Evolutionary conservation across 78 protist genomes (phyloP).

Genomic region (Dictyostelium intermedium): DNA sequence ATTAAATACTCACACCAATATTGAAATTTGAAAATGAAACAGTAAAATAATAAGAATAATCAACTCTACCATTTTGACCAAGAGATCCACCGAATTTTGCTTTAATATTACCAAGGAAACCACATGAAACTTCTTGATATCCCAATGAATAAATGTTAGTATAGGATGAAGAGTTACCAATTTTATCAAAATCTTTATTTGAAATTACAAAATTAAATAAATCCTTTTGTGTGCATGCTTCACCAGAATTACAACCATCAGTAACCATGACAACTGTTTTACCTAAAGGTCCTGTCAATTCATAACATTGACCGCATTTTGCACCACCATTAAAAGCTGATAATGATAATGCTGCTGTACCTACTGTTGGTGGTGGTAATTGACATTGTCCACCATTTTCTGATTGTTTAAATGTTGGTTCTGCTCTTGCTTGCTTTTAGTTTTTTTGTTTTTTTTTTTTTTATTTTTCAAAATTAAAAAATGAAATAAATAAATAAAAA

Average conservation of each 20-base stretch:
- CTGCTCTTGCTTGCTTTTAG: conserved; percentile 9
- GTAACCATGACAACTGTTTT: conserved; percentile 12
- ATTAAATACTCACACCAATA: neutral
- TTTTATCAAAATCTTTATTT: conserved; percentile 27
- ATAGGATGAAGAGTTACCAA: neutral
- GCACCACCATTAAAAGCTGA: neutral
- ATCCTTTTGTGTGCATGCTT: conserved; percentile 36
- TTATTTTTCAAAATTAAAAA: neutral
- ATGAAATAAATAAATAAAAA: neutral
- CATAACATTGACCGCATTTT: conserved; percentile 22
- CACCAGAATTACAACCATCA: conserved; percentile 47
- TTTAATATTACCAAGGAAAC: conserved; percentile 7
- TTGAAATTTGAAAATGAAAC: neutral
- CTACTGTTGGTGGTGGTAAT: conserved; percentile 20
- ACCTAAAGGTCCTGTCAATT: conserved; percentile 30
- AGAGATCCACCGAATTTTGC: neutral
- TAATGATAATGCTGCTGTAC: neutral
- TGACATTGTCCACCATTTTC: neutral
- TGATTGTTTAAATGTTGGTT: conserved; percentile 30
- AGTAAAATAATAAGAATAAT: conserved; percentile 34
- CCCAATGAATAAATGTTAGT: conserved; percentile 39
- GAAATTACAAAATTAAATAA: conserved; percentile 14
- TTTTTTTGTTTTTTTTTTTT: no score
- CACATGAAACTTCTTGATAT: conserved; percentile 59
- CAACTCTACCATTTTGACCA: neutral